phyloP scores from a whole-genome alignment of 202 grass and related monocot species.

The Brachypodium distachyon region DNA sequence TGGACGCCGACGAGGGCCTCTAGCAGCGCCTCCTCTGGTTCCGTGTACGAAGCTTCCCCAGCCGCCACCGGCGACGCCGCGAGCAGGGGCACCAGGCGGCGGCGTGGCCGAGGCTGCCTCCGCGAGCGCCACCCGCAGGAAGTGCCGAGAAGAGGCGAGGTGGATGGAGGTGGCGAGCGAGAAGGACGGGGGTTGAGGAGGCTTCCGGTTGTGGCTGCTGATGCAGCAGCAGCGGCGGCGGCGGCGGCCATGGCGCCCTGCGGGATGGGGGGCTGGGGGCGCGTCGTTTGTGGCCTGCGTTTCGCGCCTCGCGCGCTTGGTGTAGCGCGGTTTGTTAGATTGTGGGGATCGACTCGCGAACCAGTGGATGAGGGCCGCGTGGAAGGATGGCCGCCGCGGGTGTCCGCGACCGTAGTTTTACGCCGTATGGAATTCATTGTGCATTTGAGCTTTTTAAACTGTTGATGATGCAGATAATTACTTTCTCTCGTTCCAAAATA shows the following conservation, averaged over 20 bases:
- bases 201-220: background rate
- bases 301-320: constrained; percentile 9
- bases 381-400: background rate
- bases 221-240: background rate
- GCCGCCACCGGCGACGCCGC: constrained; percentile 4
- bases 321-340: background rate
- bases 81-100: background rate
- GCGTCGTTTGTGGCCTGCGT: constrained; percentile 3
- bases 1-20: constrained; percentile 76
- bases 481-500: no score
- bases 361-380: background rate
- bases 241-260: constrained; percentile 5
- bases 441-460: no score
- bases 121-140: background rate
- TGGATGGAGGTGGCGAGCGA: background rate
- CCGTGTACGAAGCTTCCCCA: constrained; percentile 25
- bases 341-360: background rate
- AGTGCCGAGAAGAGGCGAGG: background rate
- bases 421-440: no score
- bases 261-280: background rate
- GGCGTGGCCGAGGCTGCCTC: background rate
- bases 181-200: background rate
- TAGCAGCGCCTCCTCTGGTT: constrained; percentile 45
- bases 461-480: no score
- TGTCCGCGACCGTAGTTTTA: no score